Evolutionary conservation across 2,329 filamentous ascomycete species (phyloP).

Genomic region (Calonectria pseudoturangicola): DNA sequence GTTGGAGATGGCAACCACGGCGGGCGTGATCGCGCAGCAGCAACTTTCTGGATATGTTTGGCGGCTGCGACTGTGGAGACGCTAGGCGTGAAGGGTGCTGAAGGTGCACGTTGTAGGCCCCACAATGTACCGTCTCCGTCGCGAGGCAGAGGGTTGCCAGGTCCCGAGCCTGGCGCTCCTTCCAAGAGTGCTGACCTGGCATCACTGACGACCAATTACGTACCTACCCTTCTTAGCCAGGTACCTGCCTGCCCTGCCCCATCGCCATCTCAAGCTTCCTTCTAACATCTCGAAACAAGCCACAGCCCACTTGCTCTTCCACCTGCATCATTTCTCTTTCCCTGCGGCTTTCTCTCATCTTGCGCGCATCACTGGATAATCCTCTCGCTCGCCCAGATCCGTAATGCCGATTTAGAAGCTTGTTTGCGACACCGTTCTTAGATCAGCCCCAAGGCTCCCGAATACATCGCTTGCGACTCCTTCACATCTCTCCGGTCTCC

Average conservation of each 20-base stretch:
- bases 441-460: slow-evolving; percentile 19
- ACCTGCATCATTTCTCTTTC: slow-evolving; percentile 8
- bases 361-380: not conserved
- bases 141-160: slow-evolving; percentile 28
- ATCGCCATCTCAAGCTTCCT: slow-evolving; percentile 32
- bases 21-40: too few species aligned
- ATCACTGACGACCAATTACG: slow-evolving; percentile 54
- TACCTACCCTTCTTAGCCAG: slow-evolving; percentile 37
- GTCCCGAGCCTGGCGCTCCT: slow-evolving; percentile 26
- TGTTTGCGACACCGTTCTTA: slow-evolving; percentile 34
- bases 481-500: slow-evolving; percentile 20
- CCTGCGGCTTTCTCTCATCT: not conserved
- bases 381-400: slow-evolving; percentile 3
- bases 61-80: not conserved
- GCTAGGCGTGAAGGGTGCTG: not conserved
- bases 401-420: slow-evolving; percentile 37
- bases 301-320: slow-evolving; percentile 3
- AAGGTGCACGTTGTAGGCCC: slow-evolving; percentile 2
- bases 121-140: slow-evolving; percentile 19
- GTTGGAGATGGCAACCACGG: not conserved
- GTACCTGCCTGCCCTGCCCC: slow-evolving; percentile 25
- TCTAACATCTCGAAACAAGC: slow-evolving; percentile 37
- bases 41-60: slow-evolving; percentile 21
- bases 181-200: slow-evolving; percentile 51
- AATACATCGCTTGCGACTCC: slow-evolving; percentile 14